Evolutionary conservation across 1,284 basidiomycete species (phyloP).

Genomic region (Megacollybia platyphylla): DNA sequence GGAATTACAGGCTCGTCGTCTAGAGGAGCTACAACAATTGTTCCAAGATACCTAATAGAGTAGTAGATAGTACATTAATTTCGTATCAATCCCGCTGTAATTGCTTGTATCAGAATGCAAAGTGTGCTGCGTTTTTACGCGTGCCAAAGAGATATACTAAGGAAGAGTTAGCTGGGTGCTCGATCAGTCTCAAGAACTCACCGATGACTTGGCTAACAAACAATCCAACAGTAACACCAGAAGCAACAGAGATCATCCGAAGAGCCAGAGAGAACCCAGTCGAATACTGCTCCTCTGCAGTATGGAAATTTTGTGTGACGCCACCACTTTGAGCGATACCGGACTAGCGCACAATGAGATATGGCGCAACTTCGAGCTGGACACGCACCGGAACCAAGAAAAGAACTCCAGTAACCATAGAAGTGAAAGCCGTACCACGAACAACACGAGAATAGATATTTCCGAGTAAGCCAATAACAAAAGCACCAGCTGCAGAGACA

Average conservation of each 20-base stretch:
- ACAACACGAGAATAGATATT: slow-evolving; percentile 71
- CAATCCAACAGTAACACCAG: slow-evolving; percentile 75
- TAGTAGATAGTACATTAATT: slow-evolving; percentile 1
- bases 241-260: slow-evolving; percentile 78
- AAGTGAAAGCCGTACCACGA: slow-evolving; percentile 75
- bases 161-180: neutral
- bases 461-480: slow-evolving; percentile 71
- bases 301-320: slow-evolving; percentile 56
- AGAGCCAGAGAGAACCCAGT: slow-evolving; percentile 56
- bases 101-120: slow-evolving; percentile 46
- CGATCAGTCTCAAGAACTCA: slow-evolving; percentile 10
- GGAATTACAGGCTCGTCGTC: slow-evolving; percentile 70
- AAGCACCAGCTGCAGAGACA: slow-evolving; percentile 68
- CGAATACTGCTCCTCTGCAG: slow-evolving; percentile 54
- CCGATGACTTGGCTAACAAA: slow-evolving; percentile 67
- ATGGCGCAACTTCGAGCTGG: neutral
- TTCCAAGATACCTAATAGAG: slow-evolving; percentile 27
- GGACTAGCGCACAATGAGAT: slow-evolving; percentile 24
- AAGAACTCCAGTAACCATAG: slow-evolving; percentile 80
- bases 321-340: slow-evolving; percentile 81
- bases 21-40: slow-evolving; percentile 71
- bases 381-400: slow-evolving; percentile 67
- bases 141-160: slow-evolving; percentile 62
- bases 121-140: slow-evolving; percentile 61
- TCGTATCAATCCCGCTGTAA: neutral